Conservation (phyloP, 202 grass and related monocot genomes). For the Miscanthus sacchariflorus region DNA sequence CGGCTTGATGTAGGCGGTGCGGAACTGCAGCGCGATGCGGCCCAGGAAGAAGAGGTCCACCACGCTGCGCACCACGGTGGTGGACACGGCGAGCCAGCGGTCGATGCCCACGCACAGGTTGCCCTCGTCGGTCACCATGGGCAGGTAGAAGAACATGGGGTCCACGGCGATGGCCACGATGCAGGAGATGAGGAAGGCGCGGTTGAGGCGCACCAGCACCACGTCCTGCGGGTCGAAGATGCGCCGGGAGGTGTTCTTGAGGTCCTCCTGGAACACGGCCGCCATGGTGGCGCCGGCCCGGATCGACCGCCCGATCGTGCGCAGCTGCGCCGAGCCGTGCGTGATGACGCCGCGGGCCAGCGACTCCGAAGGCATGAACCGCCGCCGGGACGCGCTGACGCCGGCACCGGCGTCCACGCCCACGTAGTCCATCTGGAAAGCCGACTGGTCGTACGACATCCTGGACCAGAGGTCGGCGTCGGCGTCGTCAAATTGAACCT, state of each 20-base stretch:
- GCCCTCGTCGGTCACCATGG: conserved; percentile 39
- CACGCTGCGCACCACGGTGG: conserved; percentile 64
- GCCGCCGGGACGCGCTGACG: conserved; percentile 46
- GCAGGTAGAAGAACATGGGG: conserved; percentile 88
- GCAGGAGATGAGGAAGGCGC: conserved; percentile 83
- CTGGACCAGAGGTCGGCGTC: conserved; percentile 16
- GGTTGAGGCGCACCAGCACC: conserved; percentile 73
- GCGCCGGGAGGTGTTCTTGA: conserved; percentile 72
- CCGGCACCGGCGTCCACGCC: conserved; percentile 27
- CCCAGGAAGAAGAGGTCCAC: conserved; percentile 82
- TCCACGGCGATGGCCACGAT: conserved; percentile 85
- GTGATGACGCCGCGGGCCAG: conserved; percentile 67
- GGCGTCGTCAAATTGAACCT: no score
- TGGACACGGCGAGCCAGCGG: conserved; percentile 50
- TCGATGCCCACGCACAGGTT: conserved; percentile 84
- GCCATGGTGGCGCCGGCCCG: conserved; percentile 74
- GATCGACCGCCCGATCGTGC: conserved; percentile 80
- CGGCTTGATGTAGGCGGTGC: conserved; percentile 87
- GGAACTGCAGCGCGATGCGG: conserved; percentile 95
- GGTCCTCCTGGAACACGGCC: conserved; percentile 90
- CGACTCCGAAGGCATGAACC: conserved; percentile 47
- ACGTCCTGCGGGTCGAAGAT: conserved; percentile 97
- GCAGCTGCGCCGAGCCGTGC: conserved; percentile 75
- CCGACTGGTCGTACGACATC: conserved; percentile 51
- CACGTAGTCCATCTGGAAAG: conserved; percentile 63